Conservation (phyloP, 2,329 filamentous ascomycete species). For the Fusarium odoratissimum region DNA sequence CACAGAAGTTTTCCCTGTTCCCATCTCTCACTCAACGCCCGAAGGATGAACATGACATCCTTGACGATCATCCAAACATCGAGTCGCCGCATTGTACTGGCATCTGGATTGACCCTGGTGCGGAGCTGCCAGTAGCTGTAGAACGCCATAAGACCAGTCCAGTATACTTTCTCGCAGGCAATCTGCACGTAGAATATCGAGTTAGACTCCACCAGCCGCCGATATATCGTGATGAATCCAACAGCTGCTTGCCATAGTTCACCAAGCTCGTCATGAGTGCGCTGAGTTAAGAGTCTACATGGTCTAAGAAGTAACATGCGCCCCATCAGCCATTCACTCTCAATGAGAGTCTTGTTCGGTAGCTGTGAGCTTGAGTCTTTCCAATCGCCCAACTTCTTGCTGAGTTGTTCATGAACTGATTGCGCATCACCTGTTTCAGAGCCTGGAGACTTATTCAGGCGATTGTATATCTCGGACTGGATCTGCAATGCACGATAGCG, state of each 20-base stretch:
- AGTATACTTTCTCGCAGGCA: conserved; percentile 12
- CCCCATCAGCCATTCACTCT: conserved; percentile 22
- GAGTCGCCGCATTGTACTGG: fast-evolving
- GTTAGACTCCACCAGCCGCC: neutral
- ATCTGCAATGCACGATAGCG: conserved; percentile 11
- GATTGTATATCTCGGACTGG: conserved; percentile 1
- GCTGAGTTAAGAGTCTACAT: neutral
- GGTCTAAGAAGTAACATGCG: conserved; percentile 1
- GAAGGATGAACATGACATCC: conserved; percentile 2
- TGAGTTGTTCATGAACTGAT: neutral
- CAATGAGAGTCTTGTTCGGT: neutral
- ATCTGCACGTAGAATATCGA: conserved; percentile 20
- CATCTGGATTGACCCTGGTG: fast-evolving
- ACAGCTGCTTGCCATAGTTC: conserved; percentile 6
- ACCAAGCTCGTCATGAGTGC: neutral
- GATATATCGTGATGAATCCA: conserved; percentile 1
- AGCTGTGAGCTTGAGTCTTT: conserved; percentile 7
- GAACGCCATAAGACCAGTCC: neutral
- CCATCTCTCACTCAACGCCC: conserved; percentile 5
- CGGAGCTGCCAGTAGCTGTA: conserved; percentile 1
- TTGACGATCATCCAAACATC: conserved; percentile 10
- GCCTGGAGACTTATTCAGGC: fast-evolving
- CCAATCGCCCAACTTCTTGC: neutral
- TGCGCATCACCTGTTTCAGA: fast-evolving
- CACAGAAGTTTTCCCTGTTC: neutral